phyloP scores from a whole-genome alignment of 768 basidiomycete species.

The Terana coerulea region DNA sequence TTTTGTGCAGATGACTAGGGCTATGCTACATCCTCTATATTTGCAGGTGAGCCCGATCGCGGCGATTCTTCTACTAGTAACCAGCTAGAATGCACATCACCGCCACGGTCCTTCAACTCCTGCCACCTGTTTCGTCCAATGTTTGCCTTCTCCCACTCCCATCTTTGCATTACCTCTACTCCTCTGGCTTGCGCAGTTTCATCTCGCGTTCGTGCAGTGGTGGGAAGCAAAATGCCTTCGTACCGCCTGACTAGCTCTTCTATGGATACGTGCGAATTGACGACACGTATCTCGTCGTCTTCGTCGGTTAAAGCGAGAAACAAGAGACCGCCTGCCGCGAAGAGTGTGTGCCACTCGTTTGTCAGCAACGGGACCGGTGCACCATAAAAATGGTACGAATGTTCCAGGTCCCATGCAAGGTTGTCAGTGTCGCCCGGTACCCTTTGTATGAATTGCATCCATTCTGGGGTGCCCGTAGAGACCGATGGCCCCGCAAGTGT shows the following conservation, averaged over 20 bases:
- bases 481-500: no score
- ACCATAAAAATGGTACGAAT: neutral
- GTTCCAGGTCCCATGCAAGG: neutral
- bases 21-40: no score
- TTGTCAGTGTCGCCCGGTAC: neutral
- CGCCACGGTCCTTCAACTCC: neutral
- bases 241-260: neutral
- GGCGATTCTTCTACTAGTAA: no score
- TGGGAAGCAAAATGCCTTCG: neutral
- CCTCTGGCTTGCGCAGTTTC: neutral
- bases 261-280: neutral
- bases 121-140: neutral
- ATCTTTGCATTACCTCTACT: neutral
- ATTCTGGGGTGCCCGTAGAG: no score
- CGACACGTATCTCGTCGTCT: neutral
- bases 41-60: no score
- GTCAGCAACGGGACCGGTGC: neutral
- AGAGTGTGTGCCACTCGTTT: neutral
- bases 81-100: neutral
- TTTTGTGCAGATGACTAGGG: no score
- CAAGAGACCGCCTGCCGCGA: neutral
- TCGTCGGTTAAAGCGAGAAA: neutral
- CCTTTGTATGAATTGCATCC: neutral
- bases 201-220: neutral
- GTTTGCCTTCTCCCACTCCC: neutral